Evolutionary conservation across 192 early-diverging fungal genomes (phyloP).

Genomic region (Haplosporangium gracile): DNA sequence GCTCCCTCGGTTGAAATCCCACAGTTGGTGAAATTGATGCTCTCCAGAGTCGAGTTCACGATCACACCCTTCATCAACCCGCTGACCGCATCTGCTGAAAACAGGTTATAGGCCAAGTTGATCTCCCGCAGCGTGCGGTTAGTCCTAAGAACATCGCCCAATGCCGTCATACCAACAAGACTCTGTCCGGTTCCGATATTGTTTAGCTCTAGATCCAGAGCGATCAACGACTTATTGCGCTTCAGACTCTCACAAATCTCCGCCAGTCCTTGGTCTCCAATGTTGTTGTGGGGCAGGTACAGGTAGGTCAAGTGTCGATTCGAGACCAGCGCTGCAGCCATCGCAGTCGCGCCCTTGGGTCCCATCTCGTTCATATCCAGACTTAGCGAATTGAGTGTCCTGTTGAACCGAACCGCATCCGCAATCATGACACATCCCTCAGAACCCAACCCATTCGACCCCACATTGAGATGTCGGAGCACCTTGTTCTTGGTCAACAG

Average conservation of each 20-base stretch:
- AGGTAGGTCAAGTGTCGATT: constrained; percentile 48
- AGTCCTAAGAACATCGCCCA: constrained; percentile 32
- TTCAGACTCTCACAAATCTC: constrained; percentile 36
- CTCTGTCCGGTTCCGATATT: constrained; percentile 33
- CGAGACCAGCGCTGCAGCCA: constrained; percentile 25
- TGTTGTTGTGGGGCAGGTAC: constrained; percentile 57
- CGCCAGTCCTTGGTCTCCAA: constrained; percentile 49
- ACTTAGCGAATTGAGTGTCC: constrained; percentile 38
- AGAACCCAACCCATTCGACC: constrained; percentile 46
- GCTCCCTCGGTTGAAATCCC: constrained; percentile 49
- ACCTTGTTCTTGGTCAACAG: constrained; percentile 45
- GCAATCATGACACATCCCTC: constrained; percentile 35
- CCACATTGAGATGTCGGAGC: constrained; percentile 55
- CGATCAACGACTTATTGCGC: constrained; percentile 29
- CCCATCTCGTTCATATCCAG: constrained; percentile 57
- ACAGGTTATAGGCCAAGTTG: constrained; percentile 50
- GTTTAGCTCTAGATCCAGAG: constrained; percentile 57
- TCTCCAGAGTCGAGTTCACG: constrained; percentile 55
- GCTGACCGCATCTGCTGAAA: constrained; percentile 28
- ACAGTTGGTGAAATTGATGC: constrained; percentile 56
- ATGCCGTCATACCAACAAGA: constrained; percentile 24
- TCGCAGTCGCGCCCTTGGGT: constrained; percentile 12
- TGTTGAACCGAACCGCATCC: constrained; percentile 48
- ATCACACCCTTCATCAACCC: constrained; percentile 43
- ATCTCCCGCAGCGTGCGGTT: constrained; percentile 37